Percentiles rank a stretch among this genome's conserved stretches.
phyloP scores from a whole-genome alignment of 345 rosid genomes.

The Lepidium africanum region DNA sequence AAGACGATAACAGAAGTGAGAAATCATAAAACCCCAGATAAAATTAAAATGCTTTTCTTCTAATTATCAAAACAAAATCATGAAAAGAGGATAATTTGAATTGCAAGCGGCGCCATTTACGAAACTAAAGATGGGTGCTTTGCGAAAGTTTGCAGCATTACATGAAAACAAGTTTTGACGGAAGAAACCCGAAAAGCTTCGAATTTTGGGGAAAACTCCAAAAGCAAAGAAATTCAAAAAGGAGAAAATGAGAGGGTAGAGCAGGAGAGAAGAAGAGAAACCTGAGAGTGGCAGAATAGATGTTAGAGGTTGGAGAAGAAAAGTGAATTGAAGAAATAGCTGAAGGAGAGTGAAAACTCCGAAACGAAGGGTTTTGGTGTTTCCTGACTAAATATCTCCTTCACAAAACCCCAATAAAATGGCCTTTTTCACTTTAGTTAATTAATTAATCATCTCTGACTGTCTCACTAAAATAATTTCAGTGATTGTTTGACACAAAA shows the following conservation, averaged over 20 bases:
- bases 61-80: not conserved
- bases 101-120: not conserved
- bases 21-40: not conserved
- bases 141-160: slow-evolving; percentile 17
- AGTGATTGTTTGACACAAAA: no score
- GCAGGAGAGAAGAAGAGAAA: not conserved
- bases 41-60: not conserved
- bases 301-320: not conserved
- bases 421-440: not conserved
- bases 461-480: no score
- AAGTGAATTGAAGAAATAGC: slow-evolving; percentile 1
- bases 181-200: not conserved
- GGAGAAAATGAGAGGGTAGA: not conserved
- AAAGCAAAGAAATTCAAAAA: not conserved
- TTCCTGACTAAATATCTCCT: slow-evolving; percentile 21
- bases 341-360: not conserved
- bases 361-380: slow-evolving; percentile 26
- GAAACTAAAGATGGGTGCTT: slow-evolving; percentile 1
- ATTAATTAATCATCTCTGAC: no score
- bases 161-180: not conserved
- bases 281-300: slow-evolving; percentile 15
- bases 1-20: not conserved
- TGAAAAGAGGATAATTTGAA: not conserved
- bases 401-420: not conserved
- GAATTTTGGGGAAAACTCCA: not conserved